These are phyloP conservation scores for Tillandsia fasciculata DNA, from an alignment of 176 grass and related monocot species.

Conservation along the genomic window DNA sequence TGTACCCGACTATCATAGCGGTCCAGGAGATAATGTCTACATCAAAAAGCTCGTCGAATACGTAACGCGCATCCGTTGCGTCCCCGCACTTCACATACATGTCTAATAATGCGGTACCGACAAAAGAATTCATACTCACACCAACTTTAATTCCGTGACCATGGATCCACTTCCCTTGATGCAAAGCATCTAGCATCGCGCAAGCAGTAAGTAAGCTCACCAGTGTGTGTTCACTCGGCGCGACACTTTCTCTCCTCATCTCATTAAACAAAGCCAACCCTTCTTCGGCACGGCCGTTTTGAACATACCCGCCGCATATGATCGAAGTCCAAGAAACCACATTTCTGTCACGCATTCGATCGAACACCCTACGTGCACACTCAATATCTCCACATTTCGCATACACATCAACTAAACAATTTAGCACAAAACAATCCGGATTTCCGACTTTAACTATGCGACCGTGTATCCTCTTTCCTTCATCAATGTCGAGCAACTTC, in stretches of 20 bases:
- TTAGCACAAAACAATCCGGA: slow-evolving; percentile 42
- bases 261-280: slow-evolving; percentile 40
- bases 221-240: slow-evolving; percentile 29
- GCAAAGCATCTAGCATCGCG: slow-evolving; percentile 17
- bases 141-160: slow-evolving; percentile 35
- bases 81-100: slow-evolving; percentile 61
- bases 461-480: slow-evolving; percentile 40
- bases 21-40: slow-evolving; percentile 50
- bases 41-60: slow-evolving; percentile 31
- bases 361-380: slow-evolving; percentile 31
- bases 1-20: slow-evolving; percentile 59
- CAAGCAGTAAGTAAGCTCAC: slow-evolving; percentile 34
- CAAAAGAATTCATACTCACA: slow-evolving; percentile 25
- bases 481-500: slow-evolving; percentile 25
- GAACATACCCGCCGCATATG: slow-evolving; percentile 36
- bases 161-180: slow-evolving; percentile 71
- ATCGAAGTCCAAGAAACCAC: slow-evolving; percentile 58
- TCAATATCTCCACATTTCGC: slow-evolving; percentile 37
- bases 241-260: slow-evolving; percentile 21
- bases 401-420: slow-evolving; percentile 43
- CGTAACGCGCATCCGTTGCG: slow-evolving; percentile 21
- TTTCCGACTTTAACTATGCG: slow-evolving; percentile 25
- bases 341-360: slow-evolving; percentile 26
- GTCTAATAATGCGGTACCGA: slow-evolving; percentile 37
- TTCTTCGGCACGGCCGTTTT: slow-evolving; percentile 27